Evolutionary conservation across 2,329 filamentous ascomycete species (phyloP), one percentile per base, ranked within the genome.

Genomic region (Colletotrichum cereale): DNA sequence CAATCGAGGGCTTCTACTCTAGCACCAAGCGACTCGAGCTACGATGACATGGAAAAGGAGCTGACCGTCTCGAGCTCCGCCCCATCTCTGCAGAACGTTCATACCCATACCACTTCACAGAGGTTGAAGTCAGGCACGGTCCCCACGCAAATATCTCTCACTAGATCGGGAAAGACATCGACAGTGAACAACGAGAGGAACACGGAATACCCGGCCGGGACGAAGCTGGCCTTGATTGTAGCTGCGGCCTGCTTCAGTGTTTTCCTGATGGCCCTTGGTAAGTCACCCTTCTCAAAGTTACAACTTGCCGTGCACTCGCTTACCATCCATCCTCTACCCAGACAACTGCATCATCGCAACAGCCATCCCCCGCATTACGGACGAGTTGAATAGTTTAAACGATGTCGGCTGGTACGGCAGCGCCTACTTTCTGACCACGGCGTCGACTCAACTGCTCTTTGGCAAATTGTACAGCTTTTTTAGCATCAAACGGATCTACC

Each of bases 331-430:
- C 1, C 5, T n/a, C 2, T 56, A n/a, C 14, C 11, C 44, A 81
- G 80, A 82, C 68, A 81, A 81, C 66, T 80, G 79, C 24, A 84
- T 85, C 68, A 82, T 85, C 60, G 82, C 83, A 11, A 84, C 83
- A 1, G 83, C 83, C 3, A 84, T 85, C 65, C 83, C 83, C 4
- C 80, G 79, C 38, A 85, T 85, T 71, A 85, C 83, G 0, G 78
- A 82, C 69, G 78, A 82, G 18, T 84, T 85, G 76, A 77, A 82
- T 31, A 81, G 83, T 58, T 77, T 87, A 8, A 78, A 81, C 10
- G 84, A 87, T 66, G 82, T 88, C 14, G 84, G 84, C 57, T 88
- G 86, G 86, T 87, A 87, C 70, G 85, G 83, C 3, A 82, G 76
- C 7, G 80, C 83, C 50, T 84, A 84, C 73, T 78, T 84, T 73